Evolutionary conservation across 371 early-diverging fungal genomes (phyloP), one percentile per base, ranked within the genome.

Genomic region (Capniomyces stellatus): DNA sequence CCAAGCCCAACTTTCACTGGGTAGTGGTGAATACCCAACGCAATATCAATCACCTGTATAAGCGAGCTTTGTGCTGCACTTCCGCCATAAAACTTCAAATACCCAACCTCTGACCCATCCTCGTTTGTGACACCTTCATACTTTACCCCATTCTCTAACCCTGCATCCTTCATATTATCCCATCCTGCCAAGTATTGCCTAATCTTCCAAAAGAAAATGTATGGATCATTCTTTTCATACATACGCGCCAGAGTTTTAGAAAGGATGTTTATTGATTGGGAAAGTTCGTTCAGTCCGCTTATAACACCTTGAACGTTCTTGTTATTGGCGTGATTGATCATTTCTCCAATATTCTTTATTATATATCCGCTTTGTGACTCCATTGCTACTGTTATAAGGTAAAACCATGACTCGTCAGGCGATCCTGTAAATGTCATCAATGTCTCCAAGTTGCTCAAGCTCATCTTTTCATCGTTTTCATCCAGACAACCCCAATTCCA

Each of bases 361-460:
- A 85, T 85, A 3, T 78, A 81, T 1, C 87, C 92, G 19, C 92
- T 90, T 12, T 72, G 73, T 24, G 83, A 79, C 57, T 96, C 97
- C 48, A 92, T 92, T 0, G 83, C 87, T 0, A 84, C 76, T 2
- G 90, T 83, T 41, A 92, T 78, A 25, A 94, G 73, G 66, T 89
- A 94, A 63, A 96, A 96, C 94, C 94, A 93, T 0, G 91, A 71
- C 72, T 96, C 95, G 70, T 94, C 95, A 44, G 81, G 67, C 12
- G 82, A 76, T n/a, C 93, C 92, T 2, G 90, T 81, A 58, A 87
- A 88, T 4, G 89, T 89, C 43, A 82, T 74, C 57, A 87, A 62
- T 0, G 85, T 79, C 15, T 77, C 73, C 24, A 94, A 52, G 65
- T 96, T 96, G 61, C 78, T 81, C 10, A 35, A 15, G 15, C 35